Evolutionary conservation across 495 filamentous ascomycete species (phyloP).

Genomic region (Tuber aestivum): DNA sequence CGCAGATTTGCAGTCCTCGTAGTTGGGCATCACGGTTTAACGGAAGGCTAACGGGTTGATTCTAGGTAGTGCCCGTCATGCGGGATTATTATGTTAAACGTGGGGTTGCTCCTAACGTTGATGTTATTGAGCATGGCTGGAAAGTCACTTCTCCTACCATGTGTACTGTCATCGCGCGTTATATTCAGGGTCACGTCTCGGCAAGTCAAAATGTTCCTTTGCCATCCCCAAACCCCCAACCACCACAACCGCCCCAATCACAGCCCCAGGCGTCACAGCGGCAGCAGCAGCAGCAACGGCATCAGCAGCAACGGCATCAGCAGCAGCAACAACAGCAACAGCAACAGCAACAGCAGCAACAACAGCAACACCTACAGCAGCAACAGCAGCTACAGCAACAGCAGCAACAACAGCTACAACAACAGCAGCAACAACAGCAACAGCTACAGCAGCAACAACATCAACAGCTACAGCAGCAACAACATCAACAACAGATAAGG

Average conservation of each 20-base stretch:
- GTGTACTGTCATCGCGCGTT: constrained; percentile 29
- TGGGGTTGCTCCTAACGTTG: constrained; percentile 25
- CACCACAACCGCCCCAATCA: not conserved
- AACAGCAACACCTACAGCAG: not conserved
- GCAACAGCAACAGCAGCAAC: not conserved
- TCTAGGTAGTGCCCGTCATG: constrained; percentile 28
- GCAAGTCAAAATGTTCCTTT: constrained; percentile 10
- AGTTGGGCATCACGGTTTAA: not conserved
- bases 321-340: not conserved
- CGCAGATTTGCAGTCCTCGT: constrained; percentile 2
- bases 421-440: not conserved
- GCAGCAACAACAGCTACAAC: not conserved
- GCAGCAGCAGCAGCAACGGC: not conserved
- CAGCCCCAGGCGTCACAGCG: not conserved
- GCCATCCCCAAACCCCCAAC: not conserved
- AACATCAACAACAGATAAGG: not conserved
- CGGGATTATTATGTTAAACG: constrained; percentile 26
- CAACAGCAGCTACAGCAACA: not conserved
- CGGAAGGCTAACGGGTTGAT: constrained; percentile 29
- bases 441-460: not conserved
- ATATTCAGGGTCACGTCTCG: constrained; percentile 30
- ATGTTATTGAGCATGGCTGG: constrained; percentile 30
- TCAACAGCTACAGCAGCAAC: not conserved
- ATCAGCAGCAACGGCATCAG: not conserved
- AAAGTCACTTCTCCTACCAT: constrained; percentile 26